Conservation (phyloP, 352 stramenopile species). For the Pythium scleroteichum region DNA sequence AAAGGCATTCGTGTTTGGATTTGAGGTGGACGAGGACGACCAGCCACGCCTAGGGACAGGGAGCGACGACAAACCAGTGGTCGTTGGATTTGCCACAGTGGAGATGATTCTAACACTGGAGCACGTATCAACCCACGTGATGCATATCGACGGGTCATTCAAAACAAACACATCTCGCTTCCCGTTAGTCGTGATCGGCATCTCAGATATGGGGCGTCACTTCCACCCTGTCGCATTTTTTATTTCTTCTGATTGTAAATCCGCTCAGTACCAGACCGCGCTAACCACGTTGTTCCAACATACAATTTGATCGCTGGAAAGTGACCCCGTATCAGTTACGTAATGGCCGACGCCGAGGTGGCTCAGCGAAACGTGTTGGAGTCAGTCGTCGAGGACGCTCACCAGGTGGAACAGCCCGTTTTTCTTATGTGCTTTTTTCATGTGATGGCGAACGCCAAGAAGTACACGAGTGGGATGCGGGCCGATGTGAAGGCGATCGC, state of each 20-base stretch:
- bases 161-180: conserved; percentile 11
- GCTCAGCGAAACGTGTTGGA: conserved; percentile 3
- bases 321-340: not conserved
- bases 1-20: not conserved
- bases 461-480: not conserved
- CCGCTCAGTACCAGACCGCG: not conserved
- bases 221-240: conserved; percentile 6
- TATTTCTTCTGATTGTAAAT: conserved; percentile 10
- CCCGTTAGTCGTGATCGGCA: conserved; percentile 6
- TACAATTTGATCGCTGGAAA: not conserved
- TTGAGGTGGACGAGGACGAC: not conserved
- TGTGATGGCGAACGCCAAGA: conserved; percentile 4
- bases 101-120: not conserved
- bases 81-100: not conserved
- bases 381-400: not conserved
- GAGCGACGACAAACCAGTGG: not conserved
- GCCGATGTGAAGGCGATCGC: no score
- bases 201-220: conserved; percentile 10
- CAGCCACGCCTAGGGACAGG: not conserved
- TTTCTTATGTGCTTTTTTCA: conserved; percentile 12
- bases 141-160: conserved; percentile 14
- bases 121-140: not conserved
- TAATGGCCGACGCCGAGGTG: conserved; percentile 1
- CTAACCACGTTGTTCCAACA: not conserved
- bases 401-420: not conserved